Conservation (phyloP, 192 early-diverging fungal genomes). For the Thamnidium elegans region DNA sequence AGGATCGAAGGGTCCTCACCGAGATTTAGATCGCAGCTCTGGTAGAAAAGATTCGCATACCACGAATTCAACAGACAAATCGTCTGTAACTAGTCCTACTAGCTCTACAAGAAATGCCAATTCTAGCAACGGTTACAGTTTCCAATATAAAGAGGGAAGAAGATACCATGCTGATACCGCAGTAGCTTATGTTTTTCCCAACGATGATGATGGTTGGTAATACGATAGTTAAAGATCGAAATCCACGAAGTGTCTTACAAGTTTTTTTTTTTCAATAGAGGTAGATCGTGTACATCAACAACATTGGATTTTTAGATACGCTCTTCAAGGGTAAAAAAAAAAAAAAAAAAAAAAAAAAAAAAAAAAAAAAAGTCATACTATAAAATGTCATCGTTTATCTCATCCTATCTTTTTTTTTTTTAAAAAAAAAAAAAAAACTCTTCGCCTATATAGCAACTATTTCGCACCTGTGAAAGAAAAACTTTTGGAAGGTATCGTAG, state of each 20-base stretch:
- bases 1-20: no score
- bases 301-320: conserved; percentile 24
- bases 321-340: conserved; percentile 20
- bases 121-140: neutral
- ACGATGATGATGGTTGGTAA: conserved; percentile 44
- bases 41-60: no score
- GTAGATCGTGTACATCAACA: conserved; percentile 17
- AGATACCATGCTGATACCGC: conserved; percentile 41
- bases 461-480: neutral
- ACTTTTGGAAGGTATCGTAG: conserved; percentile 13
- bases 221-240: neutral
- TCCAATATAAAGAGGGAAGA: conserved; percentile 19
- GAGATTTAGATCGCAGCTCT: no score
- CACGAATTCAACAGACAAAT: no score
- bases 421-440: neutral
- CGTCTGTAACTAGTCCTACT: no score
- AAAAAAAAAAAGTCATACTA: neutral
- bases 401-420: neutral
- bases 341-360: conserved; percentile 6
- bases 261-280: conserved; percentile 2
- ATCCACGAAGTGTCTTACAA: no score
- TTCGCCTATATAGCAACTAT: neutral
- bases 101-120: neutral
- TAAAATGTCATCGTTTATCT: neutral
- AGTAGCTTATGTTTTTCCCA: conserved; percentile 44